Conservation (phyloP, 495 filamentous ascomycete genomes). For the Lasiosphaeria miniovina region DNA sequence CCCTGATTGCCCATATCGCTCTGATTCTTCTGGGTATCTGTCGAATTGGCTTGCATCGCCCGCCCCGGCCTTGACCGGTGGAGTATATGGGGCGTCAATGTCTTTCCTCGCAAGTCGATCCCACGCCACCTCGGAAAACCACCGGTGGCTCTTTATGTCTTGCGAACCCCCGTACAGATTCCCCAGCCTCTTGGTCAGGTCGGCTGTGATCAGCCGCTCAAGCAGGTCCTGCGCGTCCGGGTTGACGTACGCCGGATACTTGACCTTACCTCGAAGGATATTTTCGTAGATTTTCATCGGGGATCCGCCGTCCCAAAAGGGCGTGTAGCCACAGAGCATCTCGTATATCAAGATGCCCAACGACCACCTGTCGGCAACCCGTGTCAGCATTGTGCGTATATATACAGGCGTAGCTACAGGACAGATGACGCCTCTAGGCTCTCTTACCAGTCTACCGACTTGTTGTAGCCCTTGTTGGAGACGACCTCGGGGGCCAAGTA, state of each 20-base stretch:
- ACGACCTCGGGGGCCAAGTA: conserved; percentile 97
- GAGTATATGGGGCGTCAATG: conserved; percentile 97
- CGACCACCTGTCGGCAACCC: conserved; percentile 71
- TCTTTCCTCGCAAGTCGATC: conserved; percentile 89
- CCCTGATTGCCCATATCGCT: conserved; percentile 75
- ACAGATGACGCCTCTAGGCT: background rate
- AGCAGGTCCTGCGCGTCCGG: conserved; percentile 91
- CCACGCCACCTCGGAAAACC: conserved; percentile 98
- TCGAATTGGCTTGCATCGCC: conserved; percentile 98
- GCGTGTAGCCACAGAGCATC: conserved; percentile 98
- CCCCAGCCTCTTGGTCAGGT: conserved; percentile 91
- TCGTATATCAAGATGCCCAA: conserved; percentile 97
- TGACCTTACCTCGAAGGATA: conserved; percentile 87
- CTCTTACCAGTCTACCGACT: conserved; percentile 94
- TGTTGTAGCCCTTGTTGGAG: conserved; percentile 96
- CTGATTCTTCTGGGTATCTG: conserved; percentile 94
- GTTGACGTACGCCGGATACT: conserved; percentile 93
- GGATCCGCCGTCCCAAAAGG: conserved; percentile 96
- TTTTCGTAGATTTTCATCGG: conserved; percentile 99
- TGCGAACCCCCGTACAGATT: conserved; percentile 89
- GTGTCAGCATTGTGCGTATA: background rate
- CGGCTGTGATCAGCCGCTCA: conserved; percentile 86
- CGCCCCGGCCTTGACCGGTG: conserved; percentile 87
- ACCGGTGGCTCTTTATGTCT: conserved; percentile 92
- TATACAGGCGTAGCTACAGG: background rate